Evolutionary conservation across 306 rosid species (phyloP), one percentile per base, ranked within the genome.

Genomic region (Inga leiocalycina): DNA sequence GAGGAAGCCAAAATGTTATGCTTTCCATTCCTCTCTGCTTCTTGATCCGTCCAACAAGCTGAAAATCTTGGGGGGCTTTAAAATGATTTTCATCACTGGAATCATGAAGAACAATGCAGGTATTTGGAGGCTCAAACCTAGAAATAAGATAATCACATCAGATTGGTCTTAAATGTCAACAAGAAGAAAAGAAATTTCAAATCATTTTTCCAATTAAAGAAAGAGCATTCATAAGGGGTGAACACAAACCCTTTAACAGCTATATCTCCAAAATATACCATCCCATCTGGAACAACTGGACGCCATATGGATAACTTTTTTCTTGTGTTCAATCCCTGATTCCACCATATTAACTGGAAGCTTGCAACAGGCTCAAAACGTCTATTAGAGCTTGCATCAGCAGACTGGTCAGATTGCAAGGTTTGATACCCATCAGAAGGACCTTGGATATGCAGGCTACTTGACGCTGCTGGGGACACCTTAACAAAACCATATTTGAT

Each of bases 41-140:
- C 90, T 94, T 96, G 67, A 96, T 87, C 77, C 89, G 89, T 82
- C 98, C 98, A 84, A 92, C 91, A 82, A 88, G 91, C 74, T 91
- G 97, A 87, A 92, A 96, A 87, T 90, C 97, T 67, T 85, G 77
- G 77, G 99, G 99, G 49, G 89, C 71, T 91, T 85, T 94, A 24
- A 87, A 90, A 85, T 90, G 85, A 87, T 87, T 88, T 59, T 90
- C 97, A 84, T 84, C 96, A 64, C 88, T 84, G 19, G 93, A 79
- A 70, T 92, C 93, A 88, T 87, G 93, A 85, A 94, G 93, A 86
- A 93, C 92, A 85, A 91, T 85, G 87, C 97, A 91, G 79, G 90
- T 81, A 86, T 90, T 94, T 84, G 99, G 99, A 76, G 91, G 98
- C 88, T 96, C 99, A 80, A 89, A 94, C 96, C 98, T 94, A 78